phyloP scores from a whole-genome alignment of 2,329 filamentous ascomycete genomes.

The Diplodia mutila region DNA sequence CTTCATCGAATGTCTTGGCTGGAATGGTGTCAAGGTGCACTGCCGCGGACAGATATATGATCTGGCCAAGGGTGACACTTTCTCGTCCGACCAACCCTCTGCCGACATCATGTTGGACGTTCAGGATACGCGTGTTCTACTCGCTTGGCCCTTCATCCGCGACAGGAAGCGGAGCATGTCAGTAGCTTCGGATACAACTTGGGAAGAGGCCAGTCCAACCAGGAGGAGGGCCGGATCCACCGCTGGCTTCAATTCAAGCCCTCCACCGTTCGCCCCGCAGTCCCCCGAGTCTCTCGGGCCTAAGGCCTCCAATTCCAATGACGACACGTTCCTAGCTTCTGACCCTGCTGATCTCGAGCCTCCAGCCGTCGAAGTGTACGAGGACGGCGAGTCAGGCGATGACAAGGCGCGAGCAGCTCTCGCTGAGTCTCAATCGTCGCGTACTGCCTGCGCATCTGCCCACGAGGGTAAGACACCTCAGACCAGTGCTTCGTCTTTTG shows the following conservation, averaged over 20 bases:
- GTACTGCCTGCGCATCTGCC: conserved; percentile 37
- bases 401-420: conserved; percentile 33
- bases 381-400: conserved; percentile 42
- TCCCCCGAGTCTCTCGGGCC: conserved; percentile 74
- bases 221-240: conserved; percentile 29
- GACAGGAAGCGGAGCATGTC: conserved; percentile 20
- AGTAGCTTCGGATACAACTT: conserved; percentile 63
- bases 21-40: conserved; percentile 94
- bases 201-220: conserved; percentile 62
- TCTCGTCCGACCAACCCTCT: conserved; percentile 84
- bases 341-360: conserved; percentile 35
- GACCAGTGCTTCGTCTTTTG: conserved; percentile 32
- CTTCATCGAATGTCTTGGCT: conserved; percentile 88
- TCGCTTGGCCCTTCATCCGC: conserved; percentile 76
- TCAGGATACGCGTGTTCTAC: conserved; percentile 84
- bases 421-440: conserved; percentile 33
- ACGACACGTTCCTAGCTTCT: conserved; percentile 49
- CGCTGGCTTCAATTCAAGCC: conserved; percentile 60
- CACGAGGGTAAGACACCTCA: conserved; percentile 38
- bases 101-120: conserved; percentile 95
- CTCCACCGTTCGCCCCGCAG: conserved; percentile 65
- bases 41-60: conserved; percentile 88
- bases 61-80: conserved; percentile 83
- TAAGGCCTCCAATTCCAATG: conserved; percentile 33
- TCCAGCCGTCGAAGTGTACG: conserved; percentile 41